phyloP scores from a whole-genome alignment of 345 rosid genomes.

The Jatropha curcas region DNA sequence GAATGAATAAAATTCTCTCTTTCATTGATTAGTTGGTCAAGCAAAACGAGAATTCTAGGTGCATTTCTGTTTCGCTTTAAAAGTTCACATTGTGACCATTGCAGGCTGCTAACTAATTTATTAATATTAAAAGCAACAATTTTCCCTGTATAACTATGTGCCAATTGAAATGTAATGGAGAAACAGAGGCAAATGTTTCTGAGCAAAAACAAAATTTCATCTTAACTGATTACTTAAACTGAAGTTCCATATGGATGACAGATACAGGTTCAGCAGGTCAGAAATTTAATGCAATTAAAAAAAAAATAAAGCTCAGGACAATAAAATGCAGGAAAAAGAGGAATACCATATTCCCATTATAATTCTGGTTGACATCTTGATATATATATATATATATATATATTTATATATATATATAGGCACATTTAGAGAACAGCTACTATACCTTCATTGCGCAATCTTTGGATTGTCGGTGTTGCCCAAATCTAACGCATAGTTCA shows the following conservation, averaged over 20 bases:
- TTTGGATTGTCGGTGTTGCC: too few species aligned
- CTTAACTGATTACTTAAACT: background rate
- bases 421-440: too few species aligned
- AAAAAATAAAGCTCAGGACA: background rate
- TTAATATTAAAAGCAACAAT: background rate
- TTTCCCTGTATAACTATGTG: background rate
- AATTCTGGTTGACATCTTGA: background rate
- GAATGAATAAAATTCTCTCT: background rate
- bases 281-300: background rate
- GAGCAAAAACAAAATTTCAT: background rate
- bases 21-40: background rate
- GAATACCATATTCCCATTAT: background rate
- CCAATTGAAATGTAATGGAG: too few species aligned
- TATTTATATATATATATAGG: too few species aligned
- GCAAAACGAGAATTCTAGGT: background rate
- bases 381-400: too few species aligned
- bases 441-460: too few species aligned
- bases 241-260: background rate
- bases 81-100: background rate
- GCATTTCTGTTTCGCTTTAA: conserved; percentile 5
- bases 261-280: background rate
- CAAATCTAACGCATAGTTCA: too few species aligned
- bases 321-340: background rate
- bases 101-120: background rate
- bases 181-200: too few species aligned